Conservation (phyloP, 2,329 filamentous ascomycete species). For the Cryphonectria naterciae region DNA sequence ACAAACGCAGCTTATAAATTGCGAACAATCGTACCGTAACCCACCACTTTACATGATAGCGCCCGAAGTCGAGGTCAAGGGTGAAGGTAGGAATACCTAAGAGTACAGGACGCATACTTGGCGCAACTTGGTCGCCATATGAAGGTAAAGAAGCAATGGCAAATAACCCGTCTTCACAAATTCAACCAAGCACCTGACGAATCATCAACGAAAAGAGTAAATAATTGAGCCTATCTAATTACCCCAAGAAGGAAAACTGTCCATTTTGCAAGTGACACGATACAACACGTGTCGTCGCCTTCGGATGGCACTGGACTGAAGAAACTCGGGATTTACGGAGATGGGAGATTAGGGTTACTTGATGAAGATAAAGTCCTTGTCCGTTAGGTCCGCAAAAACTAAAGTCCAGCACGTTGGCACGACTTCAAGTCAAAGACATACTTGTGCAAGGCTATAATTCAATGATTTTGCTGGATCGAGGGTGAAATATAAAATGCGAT, state of each 20-base stretch:
- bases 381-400: not conserved
- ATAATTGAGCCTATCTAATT: not conserved
- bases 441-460: not conserved
- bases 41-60: not conserved
- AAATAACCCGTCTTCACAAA: not conserved
- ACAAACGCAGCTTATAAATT: not conserved
- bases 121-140: not conserved
- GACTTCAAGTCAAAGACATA: not conserved
- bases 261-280: not conserved
- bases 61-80: not conserved
- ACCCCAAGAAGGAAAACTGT: not conserved
- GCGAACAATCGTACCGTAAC: not conserved
- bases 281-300: not conserved
- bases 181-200: not conserved
- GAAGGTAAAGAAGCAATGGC: not conserved
- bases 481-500: not conserved
- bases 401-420: not conserved
- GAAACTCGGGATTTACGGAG: constrained; percentile 2
- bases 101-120: not conserved
- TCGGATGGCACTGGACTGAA: not conserved
- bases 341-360: not conserved
- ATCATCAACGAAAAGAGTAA: not conserved
- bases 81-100: not conserved
- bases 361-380: not conserved
- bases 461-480: not conserved